Evolutionary conservation across 1,139 yeast species (phyloP).

Genomic region (Hemisphaericaspora xylofermentans): DNA sequence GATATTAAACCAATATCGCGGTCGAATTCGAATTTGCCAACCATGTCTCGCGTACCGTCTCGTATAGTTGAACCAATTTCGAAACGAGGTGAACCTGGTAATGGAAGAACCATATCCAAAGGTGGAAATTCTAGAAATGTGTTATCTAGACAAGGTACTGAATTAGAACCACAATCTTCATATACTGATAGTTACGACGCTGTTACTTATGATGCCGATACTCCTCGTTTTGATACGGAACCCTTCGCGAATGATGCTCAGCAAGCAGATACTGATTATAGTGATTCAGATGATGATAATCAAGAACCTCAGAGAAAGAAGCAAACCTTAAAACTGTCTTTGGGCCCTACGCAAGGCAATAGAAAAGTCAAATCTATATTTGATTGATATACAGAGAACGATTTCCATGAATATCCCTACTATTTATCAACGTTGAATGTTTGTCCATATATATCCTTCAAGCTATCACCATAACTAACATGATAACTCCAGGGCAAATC

Average conservation of each 20-base stretch:
- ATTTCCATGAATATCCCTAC: background rate
- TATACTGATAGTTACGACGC: conserved; percentile 7
- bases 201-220: conserved; percentile 11
- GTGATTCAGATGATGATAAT: conserved; percentile 18
- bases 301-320: conserved; percentile 10
- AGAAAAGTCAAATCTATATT: conserved; percentile 38
- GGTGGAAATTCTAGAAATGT: background rate
- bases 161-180: background rate
- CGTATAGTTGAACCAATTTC: background rate
- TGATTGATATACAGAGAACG: conserved; percentile 12
- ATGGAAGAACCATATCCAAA: background rate
- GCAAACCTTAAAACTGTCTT: conserved; percentile 17
- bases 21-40: background rate
- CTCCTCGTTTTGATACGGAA: conserved; percentile 3
- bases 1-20: background rate
- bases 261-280: conserved; percentile 26
- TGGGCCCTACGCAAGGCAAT: conserved; percentile 39
- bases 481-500: conserved; percentile 54
- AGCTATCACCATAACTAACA: conserved; percentile 19
- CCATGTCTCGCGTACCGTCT: background rate
- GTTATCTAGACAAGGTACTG: background rate
- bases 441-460: conserved; percentile 22
- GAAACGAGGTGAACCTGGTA: background rate
- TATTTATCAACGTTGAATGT: conserved; percentile 15
- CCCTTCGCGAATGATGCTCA: conserved; percentile 2